A percentile compares a stretch with the other conserved stretches of the same genome.
phyloP scores from a whole-genome alignment of 2,329 filamentous ascomycete species.

The Sclerotinia trifoliorum region DNA sequence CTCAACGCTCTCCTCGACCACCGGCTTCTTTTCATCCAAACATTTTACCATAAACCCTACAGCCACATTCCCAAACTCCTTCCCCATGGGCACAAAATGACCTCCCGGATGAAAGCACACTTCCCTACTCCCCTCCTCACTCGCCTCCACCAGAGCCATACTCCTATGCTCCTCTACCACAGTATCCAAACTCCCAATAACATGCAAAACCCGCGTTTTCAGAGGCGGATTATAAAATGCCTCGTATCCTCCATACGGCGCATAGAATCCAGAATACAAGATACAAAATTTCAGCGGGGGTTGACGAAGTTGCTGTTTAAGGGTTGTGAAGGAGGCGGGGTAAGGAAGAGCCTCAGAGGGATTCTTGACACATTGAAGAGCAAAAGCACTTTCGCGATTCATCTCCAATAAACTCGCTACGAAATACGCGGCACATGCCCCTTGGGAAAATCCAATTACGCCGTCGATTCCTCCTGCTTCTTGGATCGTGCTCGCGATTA shows the following conservation, averaged over 20 bases:
- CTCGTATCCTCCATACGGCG: slow-evolving; percentile 58
- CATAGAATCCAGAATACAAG: slow-evolving; percentile 74
- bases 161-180: slow-evolving; percentile 80
- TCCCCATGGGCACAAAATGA: slow-evolving; percentile 82
- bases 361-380: slow-evolving; percentile 34
- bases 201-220: slow-evolving; percentile 74
- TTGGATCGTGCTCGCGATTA: slow-evolving; percentile 60
- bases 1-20: slow-evolving; percentile 58
- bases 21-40: slow-evolving; percentile 45
- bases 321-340: slow-evolving; percentile 48
- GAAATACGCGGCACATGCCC: slow-evolving; percentile 69
- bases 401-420: slow-evolving; percentile 70
- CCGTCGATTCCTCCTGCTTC: slow-evolving; percentile 70
- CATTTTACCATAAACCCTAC: slow-evolving; percentile 65
- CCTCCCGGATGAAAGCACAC: slow-evolving; percentile 75
- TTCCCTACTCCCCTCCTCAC: slow-evolving; percentile 43
- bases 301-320: slow-evolving; percentile 43
- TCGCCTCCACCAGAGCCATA: slow-evolving; percentile 60
- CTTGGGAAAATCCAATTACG: slow-evolving; percentile 80
- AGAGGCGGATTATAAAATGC: slow-evolving; percentile 76
- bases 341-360: slow-evolving; percentile 47
- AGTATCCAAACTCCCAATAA: slow-evolving; percentile 79
- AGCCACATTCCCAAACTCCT: slow-evolving; percentile 75
- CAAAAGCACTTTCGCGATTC: slow-evolving; percentile 48
- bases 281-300: slow-evolving; percentile 68